A percentile compares a stretch with the other conserved stretches of the same genome.
These are phyloP conservation scores for Saccharomyces uvarum DNA, from an alignment of 1,139 yeast species.

Conservation along the genomic window DNA sequence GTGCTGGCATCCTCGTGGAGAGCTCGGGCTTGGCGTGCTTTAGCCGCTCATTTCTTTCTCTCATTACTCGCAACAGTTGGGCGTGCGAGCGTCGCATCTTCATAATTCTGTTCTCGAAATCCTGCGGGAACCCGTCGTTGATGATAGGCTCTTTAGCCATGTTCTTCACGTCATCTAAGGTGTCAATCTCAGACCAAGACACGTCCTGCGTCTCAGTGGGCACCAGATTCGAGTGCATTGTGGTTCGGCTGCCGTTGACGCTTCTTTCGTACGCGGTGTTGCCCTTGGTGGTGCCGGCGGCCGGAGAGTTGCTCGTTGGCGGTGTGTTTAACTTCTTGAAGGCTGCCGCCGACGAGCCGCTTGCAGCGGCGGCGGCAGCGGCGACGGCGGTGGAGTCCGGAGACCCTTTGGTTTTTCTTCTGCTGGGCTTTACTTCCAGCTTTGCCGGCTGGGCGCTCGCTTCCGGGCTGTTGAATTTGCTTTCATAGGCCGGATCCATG, in stretches of 20 bases:
- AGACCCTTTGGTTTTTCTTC: background rate
- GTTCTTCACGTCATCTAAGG: slow-evolving; percentile 68
- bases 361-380: background rate
- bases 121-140: slow-evolving; percentile 44
- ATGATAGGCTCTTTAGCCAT: slow-evolving; percentile 55
- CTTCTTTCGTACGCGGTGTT: background rate
- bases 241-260: background rate
- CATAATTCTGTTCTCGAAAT: slow-evolving; percentile 50
- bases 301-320: background rate
- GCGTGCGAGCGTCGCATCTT: slow-evolving; percentile 55
- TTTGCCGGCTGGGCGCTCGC: background rate
- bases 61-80: slow-evolving; percentile 51
- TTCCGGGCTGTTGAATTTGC: background rate
- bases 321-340: background rate
- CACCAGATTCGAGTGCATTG: background rate
- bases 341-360: background rate
- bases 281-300: background rate
- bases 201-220: slow-evolving; percentile 44
- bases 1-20: background rate
- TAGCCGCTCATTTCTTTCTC: slow-evolving; percentile 24
- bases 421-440: background rate
- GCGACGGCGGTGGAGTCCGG: background rate
- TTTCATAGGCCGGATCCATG: background rate
- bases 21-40: slow-evolving; percentile 8
- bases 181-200: slow-evolving; percentile 84